Conservation (phyloP, 139 green algal species). For the Chlorella vulgaris region DNA sequence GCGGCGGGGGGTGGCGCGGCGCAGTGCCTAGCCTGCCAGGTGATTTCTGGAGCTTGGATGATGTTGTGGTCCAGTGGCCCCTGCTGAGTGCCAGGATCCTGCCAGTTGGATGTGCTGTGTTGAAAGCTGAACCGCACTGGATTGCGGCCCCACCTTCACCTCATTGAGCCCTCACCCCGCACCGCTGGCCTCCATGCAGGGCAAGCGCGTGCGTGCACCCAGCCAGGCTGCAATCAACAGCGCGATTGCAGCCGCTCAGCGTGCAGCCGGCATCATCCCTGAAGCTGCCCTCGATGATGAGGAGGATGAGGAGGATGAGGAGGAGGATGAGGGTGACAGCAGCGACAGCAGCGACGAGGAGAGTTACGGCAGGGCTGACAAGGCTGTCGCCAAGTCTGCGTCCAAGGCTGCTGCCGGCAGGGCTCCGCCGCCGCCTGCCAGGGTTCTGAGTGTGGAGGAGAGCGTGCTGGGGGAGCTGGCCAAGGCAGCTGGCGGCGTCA, state of each 20-base stretch:
- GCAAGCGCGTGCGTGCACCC: constrained; percentile 44
- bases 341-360: constrained; percentile 8
- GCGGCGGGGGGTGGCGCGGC: background rate
- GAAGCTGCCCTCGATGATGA: background rate
- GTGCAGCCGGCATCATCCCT: background rate
- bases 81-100: no score
- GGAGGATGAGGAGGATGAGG: background rate
- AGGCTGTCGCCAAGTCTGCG: background rate
- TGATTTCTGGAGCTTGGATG: no score
- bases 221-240: constrained; percentile 37
- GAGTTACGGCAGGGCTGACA: background rate
- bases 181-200: background rate
- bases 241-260: constrained; percentile 32
- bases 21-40: constrained; percentile 25
- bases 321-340: background rate
- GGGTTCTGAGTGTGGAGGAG: background rate
- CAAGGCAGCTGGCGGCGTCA: background rate
- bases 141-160: no score
- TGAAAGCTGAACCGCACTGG: no score
- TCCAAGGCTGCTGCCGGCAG: background rate
- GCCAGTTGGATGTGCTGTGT: no score
- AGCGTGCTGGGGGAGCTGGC: constrained; percentile 11
- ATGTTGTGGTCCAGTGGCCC: no score
- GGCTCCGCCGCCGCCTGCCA: background rate
- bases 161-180: background rate